Evolutionary conservation across 345 rosid genomes (phyloP).

Genomic region (Brassica cretica): DNA sequence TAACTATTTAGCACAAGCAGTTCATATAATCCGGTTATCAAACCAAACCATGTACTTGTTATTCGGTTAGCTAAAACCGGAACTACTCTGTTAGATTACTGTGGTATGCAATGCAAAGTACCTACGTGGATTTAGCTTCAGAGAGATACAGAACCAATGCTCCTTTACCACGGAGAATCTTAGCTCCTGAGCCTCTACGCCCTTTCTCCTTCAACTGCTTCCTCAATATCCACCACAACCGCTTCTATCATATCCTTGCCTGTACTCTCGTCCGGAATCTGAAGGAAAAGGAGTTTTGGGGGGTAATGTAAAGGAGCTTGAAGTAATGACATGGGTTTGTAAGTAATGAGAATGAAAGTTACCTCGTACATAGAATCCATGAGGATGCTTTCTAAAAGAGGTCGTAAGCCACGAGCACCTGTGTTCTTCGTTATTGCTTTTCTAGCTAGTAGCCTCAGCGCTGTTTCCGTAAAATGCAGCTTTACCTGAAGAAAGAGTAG

Average conservation of each 20-base stretch:
- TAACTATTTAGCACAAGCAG: conserved; percentile 7
- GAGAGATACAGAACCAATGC: conserved; percentile 72
- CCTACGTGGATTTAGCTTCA: conserved; percentile 45
- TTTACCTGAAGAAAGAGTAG: conserved; percentile 58
- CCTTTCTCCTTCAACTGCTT: conserved; percentile 64
- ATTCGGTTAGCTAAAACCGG: background rate
- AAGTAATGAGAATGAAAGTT: conserved; percentile 1
- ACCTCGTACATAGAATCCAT: conserved; percentile 99
- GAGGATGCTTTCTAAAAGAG: conserved; percentile 82
- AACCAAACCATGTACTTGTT: background rate
- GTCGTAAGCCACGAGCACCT: conserved; percentile 87
- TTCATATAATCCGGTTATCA: conserved; percentile 5
- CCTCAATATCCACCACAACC: conserved; percentile 88
- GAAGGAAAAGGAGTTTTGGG: conserved; percentile 12
- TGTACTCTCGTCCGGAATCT: conserved; percentile 81
- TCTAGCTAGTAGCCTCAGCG: conserved; percentile 75
- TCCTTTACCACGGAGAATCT: conserved; percentile 83
- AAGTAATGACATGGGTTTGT: background rate
- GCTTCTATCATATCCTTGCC: conserved; percentile 79
- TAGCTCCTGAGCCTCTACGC: conserved; percentile 58
- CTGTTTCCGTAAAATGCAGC: conserved; percentile 74
- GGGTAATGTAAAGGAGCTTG: background rate
- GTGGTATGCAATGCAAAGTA: background rate
- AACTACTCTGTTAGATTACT: background rate
- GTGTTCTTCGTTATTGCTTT: conserved; percentile 89